A percentile compares a stretch with the other conserved stretches of the same genome.
Conservation (phyloP, 768 basidiomycete genomes). For the Auricularia sp. region DNA sequence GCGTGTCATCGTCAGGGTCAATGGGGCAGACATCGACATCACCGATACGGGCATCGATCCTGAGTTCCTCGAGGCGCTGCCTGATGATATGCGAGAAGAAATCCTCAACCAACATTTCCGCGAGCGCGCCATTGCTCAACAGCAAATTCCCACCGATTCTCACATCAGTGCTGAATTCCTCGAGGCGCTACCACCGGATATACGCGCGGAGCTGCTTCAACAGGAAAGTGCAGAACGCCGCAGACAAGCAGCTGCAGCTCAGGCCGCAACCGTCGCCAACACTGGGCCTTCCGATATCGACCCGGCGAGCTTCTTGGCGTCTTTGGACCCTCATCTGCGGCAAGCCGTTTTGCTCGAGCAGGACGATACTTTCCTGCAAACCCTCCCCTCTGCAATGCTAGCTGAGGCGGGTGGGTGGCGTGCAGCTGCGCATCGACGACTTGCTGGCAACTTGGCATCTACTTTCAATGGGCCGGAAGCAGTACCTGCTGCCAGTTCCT, state of each 20-base stretch:
- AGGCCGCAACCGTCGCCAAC: slow-evolving; percentile 23
- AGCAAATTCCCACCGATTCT: slow-evolving; percentile 61
- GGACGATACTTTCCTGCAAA: slow-evolving; percentile 74
- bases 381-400: slow-evolving; percentile 74
- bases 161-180: slow-evolving; percentile 93
- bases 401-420: slow-evolving; percentile 72
- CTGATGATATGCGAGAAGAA: slow-evolving; percentile 98
- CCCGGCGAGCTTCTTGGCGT: slow-evolving; percentile 84
- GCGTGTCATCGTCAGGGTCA: slow-evolving; percentile 81
- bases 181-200: slow-evolving; percentile 90
- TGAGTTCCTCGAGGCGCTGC: slow-evolving; percentile 92
- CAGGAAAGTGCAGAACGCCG: slow-evolving; percentile 78
- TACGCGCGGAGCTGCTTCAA: slow-evolving; percentile 93
- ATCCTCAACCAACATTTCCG: slow-evolving; percentile 95
- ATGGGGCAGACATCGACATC: slow-evolving; percentile 90
- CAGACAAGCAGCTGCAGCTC: slow-evolving; percentile 27
- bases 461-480: not conserved
- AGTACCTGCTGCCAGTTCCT: slow-evolving; percentile 7
- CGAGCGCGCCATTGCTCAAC: slow-evolving; percentile 74
- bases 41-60: slow-evolving; percentile 98
- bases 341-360: slow-evolving; percentile 87
- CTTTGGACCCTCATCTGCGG: slow-evolving; percentile 79
- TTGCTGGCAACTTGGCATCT: not conserved
- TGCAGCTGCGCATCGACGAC: slow-evolving; percentile 34
- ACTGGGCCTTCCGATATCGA: slow-evolving; percentile 62